Evolutionary conservation across 2,329 filamentous ascomycete genomes (phyloP).

Genomic region (Venturiaceae sp.): DNA sequence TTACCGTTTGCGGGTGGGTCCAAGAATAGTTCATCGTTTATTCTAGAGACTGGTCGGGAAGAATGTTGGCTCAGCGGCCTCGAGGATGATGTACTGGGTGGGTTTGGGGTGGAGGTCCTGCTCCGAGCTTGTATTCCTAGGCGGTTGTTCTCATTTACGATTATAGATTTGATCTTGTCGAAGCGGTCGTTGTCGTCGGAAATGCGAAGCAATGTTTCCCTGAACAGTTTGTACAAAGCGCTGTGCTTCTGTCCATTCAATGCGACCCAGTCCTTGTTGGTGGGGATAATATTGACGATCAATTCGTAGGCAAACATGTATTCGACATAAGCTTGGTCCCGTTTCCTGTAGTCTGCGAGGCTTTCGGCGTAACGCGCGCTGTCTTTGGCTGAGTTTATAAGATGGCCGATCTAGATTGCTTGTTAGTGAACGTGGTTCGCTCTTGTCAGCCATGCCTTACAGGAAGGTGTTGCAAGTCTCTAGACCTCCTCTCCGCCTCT

Average conservation of each 20-base stretch:
- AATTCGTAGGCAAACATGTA: conserved; percentile 78
- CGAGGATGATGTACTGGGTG: neutral
- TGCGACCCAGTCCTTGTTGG: conserved; percentile 63
- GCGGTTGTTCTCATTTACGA: conserved; percentile 40
- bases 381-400: conserved; percentile 30
- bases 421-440: neutral
- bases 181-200: conserved; percentile 31
- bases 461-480: conserved; percentile 16
- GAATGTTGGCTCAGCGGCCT: conserved; percentile 3
- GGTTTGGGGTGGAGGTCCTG: neutral
- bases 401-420: conserved; percentile 23
- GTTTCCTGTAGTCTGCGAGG: conserved; percentile 51
- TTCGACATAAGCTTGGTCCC: conserved; percentile 70
- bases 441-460: conserved; percentile 12
- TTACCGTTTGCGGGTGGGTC: neutral
- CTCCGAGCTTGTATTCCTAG: conserved; percentile 39
- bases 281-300: conserved; percentile 63
- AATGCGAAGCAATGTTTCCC: conserved; percentile 18
- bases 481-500: conserved; percentile 19
- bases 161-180: conserved; percentile 38
- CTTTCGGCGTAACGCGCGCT: conserved; percentile 45
- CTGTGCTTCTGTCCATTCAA: conserved; percentile 21
- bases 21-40: conserved; percentile 3
- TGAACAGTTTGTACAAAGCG: conserved; percentile 7
- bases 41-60: neutral